A percentile compares a stretch with the other conserved stretches of the same genome.
These are phyloP conservation scores for Solanum sejunctum DNA, from an alignment of 257 asterid genomes.

Conservation along the genomic window DNA sequence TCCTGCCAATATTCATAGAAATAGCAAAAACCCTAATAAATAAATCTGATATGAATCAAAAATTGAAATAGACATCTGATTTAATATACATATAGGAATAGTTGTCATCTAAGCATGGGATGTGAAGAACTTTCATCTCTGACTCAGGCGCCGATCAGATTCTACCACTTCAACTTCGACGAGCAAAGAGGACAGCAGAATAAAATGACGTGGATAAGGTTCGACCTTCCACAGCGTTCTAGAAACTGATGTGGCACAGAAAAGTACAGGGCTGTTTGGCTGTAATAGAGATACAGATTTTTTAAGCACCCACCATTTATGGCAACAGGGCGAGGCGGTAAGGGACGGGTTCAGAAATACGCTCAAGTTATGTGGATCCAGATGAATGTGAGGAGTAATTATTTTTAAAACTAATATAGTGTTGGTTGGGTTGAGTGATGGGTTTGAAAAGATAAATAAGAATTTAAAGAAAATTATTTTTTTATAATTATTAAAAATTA, in stretches of 20 bases:
- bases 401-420: no score
- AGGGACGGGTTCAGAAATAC: no score
- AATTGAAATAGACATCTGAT: not conserved
- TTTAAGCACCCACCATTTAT: not conserved
- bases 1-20: conserved; percentile 1
- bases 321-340: no score
- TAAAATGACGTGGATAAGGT: not conserved
- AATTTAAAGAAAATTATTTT: no score
- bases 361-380: no score
- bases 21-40: not conserved
- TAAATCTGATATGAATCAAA: not conserved
- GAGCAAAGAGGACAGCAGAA: not conserved
- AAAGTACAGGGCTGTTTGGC: not conserved
- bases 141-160: not conserved
- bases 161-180: not conserved
- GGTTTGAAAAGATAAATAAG: no score
- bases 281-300: not conserved
- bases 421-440: no score
- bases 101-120: conserved; percentile 59
- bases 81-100: conserved; percentile 44
- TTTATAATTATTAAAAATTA: no score
- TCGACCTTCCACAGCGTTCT: not conserved
- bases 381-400: no score
- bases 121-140: conserved; percentile 55
- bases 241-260: not conserved